These are phyloP conservation scores for Triglochin maritima DNA, from an alignment of 106 monocot species.

Conservation along the genomic window DNA sequence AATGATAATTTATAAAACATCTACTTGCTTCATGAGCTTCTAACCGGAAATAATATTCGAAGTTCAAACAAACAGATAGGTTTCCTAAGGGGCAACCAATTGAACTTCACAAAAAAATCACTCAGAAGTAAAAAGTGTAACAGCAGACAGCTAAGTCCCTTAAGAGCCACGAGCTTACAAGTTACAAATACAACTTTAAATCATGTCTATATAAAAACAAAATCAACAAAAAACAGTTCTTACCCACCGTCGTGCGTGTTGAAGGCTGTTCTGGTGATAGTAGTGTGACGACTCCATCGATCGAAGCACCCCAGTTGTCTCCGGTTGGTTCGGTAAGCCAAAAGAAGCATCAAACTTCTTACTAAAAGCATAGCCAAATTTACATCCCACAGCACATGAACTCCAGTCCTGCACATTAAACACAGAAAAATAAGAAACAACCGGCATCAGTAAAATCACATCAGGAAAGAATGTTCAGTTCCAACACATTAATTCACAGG, in stretches of 20 bases:
- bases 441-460: too few relatives aligned
- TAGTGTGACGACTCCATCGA: constrained; percentile 96
- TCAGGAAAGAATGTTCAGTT: too few relatives aligned
- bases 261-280: constrained; percentile 61
- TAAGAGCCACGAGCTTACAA: not conserved
- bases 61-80: too few relatives aligned
- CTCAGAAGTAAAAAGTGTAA: too few relatives aligned
- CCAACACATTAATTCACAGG: too few relatives aligned
- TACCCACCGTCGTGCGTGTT: constrained; percentile 86
- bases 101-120: too few relatives aligned
- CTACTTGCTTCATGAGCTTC: too few relatives aligned
- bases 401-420: constrained; percentile 38
- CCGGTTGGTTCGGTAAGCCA: constrained; percentile 22
- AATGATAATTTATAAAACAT: too few relatives aligned
- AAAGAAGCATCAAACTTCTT: constrained; percentile 57
- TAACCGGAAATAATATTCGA: too few relatives aligned
- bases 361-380: constrained; percentile 32
- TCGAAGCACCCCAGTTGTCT: constrained; percentile 34
- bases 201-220: not conserved
- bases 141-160: not conserved
- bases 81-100: too few relatives aligned
- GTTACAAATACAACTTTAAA: not conserved
- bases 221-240: constrained; percentile 12
- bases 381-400: constrained; percentile 79
- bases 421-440: too few relatives aligned